These are phyloP conservation scores for Ustilago tritici DNA, from an alignment of 1,284 basidiomycete genomes.

Conservation along the genomic window DNA sequence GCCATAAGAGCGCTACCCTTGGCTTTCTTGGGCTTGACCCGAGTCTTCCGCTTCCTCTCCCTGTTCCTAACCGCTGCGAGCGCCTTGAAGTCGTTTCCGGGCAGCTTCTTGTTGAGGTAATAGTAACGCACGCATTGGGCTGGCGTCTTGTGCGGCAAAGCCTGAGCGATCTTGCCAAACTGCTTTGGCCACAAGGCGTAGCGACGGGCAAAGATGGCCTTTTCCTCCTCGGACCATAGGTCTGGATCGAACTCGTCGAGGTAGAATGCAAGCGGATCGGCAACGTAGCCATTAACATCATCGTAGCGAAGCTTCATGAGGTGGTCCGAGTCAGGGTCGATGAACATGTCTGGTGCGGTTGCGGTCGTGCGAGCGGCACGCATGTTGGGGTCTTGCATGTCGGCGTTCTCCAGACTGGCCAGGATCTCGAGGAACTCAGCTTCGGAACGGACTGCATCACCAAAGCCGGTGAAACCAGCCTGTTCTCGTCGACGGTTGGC, in stretches of 20 bases:
- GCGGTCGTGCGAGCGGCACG: conserved; percentile 90
- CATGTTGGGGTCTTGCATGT: conserved; percentile 88
- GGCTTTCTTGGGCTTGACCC: conserved; percentile 67
- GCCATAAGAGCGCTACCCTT: conserved; percentile 69
- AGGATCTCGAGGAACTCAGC: conserved; percentile 97
- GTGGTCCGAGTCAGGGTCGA: conserved; percentile 74
- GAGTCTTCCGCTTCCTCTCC: conserved; percentile 66
- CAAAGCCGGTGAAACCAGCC: conserved; percentile 72
- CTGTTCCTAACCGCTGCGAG: conserved; percentile 62
- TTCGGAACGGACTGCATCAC: conserved; percentile 92
- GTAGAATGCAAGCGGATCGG: conserved; percentile 80
- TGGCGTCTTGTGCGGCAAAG: conserved; percentile 84
- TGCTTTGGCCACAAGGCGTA: conserved; percentile 91
- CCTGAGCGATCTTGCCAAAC: conserved; percentile 86
- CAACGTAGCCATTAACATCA: conserved; percentile 84
- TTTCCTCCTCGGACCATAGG: conserved; percentile 87
- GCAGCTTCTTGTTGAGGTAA: conserved; percentile 88
- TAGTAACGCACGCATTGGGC: conserved; percentile 93
- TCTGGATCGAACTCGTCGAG: conserved; percentile 64
- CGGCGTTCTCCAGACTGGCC: conserved; percentile 89
- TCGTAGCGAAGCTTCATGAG: conserved; percentile 77
- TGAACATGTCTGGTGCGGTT: conserved; percentile 89
- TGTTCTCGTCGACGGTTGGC: conserved; percentile 55
- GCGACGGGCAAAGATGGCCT: conserved; percentile 81
- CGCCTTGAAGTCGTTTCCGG: conserved; percentile 66